phyloP scores from a whole-genome alignment of 1,284 basidiomycete genomes.

The Sporisorium iseilematis-ciliati region DNA sequence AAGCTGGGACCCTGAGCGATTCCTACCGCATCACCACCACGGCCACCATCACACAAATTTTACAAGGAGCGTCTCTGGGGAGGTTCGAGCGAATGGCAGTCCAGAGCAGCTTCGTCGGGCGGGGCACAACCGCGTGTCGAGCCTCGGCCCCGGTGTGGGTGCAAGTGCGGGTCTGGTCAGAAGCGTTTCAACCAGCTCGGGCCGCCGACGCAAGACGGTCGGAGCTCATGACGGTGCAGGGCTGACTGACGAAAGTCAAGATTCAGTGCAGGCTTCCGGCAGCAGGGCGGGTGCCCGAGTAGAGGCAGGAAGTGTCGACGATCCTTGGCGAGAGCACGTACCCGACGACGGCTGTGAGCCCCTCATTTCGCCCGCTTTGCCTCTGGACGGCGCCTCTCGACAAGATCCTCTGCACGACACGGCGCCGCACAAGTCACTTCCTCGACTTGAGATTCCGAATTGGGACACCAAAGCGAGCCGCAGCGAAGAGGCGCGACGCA shows the following conservation, averaged over 20 bases:
- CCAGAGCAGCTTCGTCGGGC: conserved; percentile 11
- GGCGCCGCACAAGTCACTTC: conserved; percentile 27
- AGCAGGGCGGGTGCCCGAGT: conserved; percentile 13
- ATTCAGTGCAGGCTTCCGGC: conserved; percentile 1
- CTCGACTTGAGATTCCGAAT: conserved; percentile 42
- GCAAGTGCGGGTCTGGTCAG: conserved; percentile 10
- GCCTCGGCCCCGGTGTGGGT: conserved; percentile 25
- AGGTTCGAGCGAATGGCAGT: conserved; percentile 10
- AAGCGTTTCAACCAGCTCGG: conserved; percentile 28
- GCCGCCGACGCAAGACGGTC: conserved; percentile 26
- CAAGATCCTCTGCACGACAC: conserved; percentile 21
- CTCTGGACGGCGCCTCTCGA: conserved; percentile 15
- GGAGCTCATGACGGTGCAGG: conserved; percentile 24
- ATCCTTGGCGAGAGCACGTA: conserved; percentile 59
- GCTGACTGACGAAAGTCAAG: conserved; percentile 1
- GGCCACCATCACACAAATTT: conserved; percentile 11
- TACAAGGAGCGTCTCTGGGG: conserved; percentile 27
- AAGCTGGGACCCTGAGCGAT: conserved; percentile 60
- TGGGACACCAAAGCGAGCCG: conserved; percentile 43
- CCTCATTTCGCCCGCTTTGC: conserved; percentile 44
- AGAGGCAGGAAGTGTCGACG: conserved; percentile 44
- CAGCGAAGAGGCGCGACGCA: conserved; percentile 18
- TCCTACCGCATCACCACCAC: conserved; percentile 56
- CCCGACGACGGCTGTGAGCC: conserved; percentile 51
- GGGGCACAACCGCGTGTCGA: conserved; percentile 36